Evolutionary conservation across 2,329 filamentous ascomycete genomes (phyloP).

Genomic region (Apiospora pterosperma): DNA sequence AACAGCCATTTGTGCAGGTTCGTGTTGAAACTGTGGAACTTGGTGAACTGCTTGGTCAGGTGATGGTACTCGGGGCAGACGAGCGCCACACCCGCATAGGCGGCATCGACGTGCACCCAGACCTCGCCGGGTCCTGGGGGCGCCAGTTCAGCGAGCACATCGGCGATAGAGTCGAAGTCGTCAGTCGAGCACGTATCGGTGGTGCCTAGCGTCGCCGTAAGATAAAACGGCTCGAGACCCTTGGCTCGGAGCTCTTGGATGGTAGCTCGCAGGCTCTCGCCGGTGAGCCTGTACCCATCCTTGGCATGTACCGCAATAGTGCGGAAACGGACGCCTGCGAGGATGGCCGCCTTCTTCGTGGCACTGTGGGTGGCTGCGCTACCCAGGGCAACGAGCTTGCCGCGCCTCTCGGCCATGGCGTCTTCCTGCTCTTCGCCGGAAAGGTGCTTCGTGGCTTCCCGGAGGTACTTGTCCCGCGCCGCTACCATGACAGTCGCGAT

Average conservation of each 20-base stretch:
- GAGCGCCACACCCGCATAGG: conserved; percentile 84
- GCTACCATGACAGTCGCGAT: conserved; percentile 84
- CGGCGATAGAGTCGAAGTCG: conserved; percentile 68
- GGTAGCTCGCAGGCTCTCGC: conserved; percentile 53
- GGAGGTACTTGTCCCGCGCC: conserved; percentile 75
- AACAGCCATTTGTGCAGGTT: conserved; percentile 99
- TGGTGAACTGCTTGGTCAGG: conserved; percentile 56
- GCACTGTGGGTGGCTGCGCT: conserved; percentile 78
- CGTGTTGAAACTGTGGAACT: conserved; percentile 86
- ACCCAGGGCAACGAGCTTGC: conserved; percentile 74
- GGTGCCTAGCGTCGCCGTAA: conserved; percentile 80
- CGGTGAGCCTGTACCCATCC: conserved; percentile 69
- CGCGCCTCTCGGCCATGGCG: conserved; percentile 61
- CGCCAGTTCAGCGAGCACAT: conserved; percentile 35
- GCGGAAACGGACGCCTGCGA: conserved; percentile 80
- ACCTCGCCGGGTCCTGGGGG: conserved; percentile 44
- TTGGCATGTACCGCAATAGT: conserved; percentile 60
- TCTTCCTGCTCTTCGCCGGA: conserved; percentile 59
- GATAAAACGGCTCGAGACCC: conserved; percentile 79
- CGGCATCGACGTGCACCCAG: conserved; percentile 93
- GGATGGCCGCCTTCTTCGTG: conserved; percentile 82
- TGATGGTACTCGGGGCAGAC: conserved; percentile 78
- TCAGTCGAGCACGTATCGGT: conserved; percentile 88
- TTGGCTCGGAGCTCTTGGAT: conserved; percentile 63
- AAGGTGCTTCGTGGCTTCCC: conserved; percentile 48